Base-by-base conservation (phyloP, 2,329 filamentous ascomycete species). In the Botrytis aclada region DNA sequence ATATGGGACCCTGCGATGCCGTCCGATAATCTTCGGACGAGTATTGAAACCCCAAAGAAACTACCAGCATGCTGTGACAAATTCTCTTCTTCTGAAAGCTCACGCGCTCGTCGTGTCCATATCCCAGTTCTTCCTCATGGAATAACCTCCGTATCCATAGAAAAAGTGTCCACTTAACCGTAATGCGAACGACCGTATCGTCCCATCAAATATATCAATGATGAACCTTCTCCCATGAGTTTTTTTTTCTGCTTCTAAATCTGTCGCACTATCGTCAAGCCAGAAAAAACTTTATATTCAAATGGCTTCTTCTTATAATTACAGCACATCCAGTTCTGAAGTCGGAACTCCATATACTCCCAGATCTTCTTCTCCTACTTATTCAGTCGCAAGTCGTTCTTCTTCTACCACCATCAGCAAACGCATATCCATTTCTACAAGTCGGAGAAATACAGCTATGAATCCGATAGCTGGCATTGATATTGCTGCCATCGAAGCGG, bases 401-500 rank as follows among this genome's bases (percentile, higher is more conserved):
- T 80, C 79, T 51, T 76, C 76, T 39, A 76, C 77, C 29, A 78
- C 77, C 10, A 75, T 77, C 58, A 78, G 75, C 65, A 78, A 80
- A 47, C 74, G 78, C 71, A 78, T 78, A 73, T 80, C 78, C 65
- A 58, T 79, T 34, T 79, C 78, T 18, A 75, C 74, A 39, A 74
- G 76, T 75, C 74, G 79, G 29, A 78, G 76, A 64, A 77, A 77
- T 39, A 43, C 62, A 32, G 76, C 75, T 20, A 78, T 79, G 64
- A 78, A 80, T 70, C 79, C 76, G 56, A 76, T 79, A 70, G 74
- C 75, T 61, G 73, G 77, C 18, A 75, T 90, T 79, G 87, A 90
- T 80, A 82, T 89, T 74, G 76, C 83, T 61, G 85, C 86, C 76
- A 87, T 90, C 75, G 86, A 89, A 82, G 84, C 88, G 77, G 83